A percentile compares a stretch with the other conserved stretches of the same genome.
These are phyloP conservation scores for Dispira simplex DNA, from an alignment of 192 early-diverging fungal species.

Conservation along the genomic window DNA sequence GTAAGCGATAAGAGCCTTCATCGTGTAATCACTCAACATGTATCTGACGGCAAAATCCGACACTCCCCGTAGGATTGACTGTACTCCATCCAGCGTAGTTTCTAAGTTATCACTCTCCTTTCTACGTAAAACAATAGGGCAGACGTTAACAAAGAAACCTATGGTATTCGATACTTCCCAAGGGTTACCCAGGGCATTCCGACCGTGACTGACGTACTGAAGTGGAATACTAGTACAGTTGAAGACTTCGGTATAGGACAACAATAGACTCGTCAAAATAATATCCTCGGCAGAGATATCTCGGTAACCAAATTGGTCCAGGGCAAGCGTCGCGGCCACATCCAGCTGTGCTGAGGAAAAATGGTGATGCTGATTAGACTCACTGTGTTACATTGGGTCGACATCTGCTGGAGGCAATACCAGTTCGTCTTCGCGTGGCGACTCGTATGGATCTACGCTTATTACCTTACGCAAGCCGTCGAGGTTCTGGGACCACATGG, in stretches of 20 bases:
- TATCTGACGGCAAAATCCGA: no score
- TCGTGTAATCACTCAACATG: no score
- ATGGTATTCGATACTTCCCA: neutral
- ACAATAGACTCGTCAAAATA: neutral
- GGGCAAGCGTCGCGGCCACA: neutral
- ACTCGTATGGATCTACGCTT: neutral
- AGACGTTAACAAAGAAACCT: neutral
- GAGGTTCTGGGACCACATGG: conserved; percentile 6
- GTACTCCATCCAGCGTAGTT: no score
- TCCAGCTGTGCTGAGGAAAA: neutral
- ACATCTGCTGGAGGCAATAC: no score
- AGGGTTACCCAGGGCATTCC: neutral
- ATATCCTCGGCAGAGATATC: neutral
- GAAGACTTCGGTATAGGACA: neutral
- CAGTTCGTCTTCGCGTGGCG: neutral
- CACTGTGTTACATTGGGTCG: neutral
- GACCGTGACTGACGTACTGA: neutral
- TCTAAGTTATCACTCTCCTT: no score
- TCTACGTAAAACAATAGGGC: no score
- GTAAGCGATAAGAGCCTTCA: no score
- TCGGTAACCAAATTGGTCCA: neutral
- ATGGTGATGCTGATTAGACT: neutral
- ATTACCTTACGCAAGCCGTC: neutral
- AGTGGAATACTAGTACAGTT: neutral
- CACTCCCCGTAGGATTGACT: no score